Evolutionary conservation across 176 grass and related monocot genomes (phyloP), one percentile per base, ranked within the genome.

Genomic region (Dendrocalamus sinicus): DNA sequence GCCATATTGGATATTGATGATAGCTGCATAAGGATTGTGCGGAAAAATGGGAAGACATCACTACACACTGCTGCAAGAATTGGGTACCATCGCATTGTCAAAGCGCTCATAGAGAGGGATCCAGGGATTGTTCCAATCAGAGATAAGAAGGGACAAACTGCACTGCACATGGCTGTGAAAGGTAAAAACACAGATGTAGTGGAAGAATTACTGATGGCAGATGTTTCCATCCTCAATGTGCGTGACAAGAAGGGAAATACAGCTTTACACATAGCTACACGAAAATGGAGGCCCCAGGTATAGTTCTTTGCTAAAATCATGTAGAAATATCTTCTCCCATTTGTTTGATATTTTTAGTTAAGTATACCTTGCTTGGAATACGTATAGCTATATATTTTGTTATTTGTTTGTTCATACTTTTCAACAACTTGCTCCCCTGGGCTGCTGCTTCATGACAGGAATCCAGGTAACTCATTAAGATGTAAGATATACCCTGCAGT

Each of bases 251-350:
- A 99, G 72, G 92, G 75, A 73, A 99, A 99, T 71, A 96, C 96
- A 26, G 92, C 93, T 78, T 89, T 99, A 66, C 96, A 99, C 32
- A 96, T 99, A 81, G 93, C 96, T 67, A 99, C 96, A 43, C 91
- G 96, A 85, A 99, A 99, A 94, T 99, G 96, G 96, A 92, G 96
- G 75, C 87, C 96, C 48, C 96, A 96, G 96, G 96, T 99, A 92
- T 80, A 57, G 26, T 39, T 39, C 37, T 39, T 39, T 39, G 37
- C 37, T 39, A 39, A 39, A 39, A 39, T 39, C 37, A 39, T 39
- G 37, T 39, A 39, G 37, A 39, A 39, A n/a, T 74, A 68, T 71
- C 52, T 78, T 77, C 5, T 78, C 16, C 4, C 6, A 0, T 87
- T 61, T 10, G 19, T 67, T 40, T 70, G 53, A 15, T 41, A 13